Evolutionary conservation across 2,329 filamentous ascomycete genomes (phyloP), one percentile per base, ranked within the genome.

Genomic region (Rutstroemia sp.): DNA sequence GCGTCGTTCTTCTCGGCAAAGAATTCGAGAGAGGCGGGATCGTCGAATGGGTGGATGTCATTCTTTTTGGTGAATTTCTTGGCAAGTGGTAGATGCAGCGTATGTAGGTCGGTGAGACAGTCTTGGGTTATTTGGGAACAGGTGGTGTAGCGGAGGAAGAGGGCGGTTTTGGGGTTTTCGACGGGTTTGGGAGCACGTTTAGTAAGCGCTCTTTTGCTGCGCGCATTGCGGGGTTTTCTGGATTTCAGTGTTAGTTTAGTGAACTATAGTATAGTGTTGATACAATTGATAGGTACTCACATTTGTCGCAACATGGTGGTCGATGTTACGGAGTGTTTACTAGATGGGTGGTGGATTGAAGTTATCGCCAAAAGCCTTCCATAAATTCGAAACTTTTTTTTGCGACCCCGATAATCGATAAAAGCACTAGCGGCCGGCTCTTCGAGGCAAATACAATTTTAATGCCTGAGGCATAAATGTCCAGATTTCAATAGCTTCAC

Each of bases 31-130:
- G 88, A 92, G 27, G 86, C 78, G 61, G 88, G 76, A 71, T 95
- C 91, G 72, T 96, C 92, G 73, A 99, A 99, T 2, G 94, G 94
- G 73, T 94, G 91, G 66, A 96, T 87, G 64, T 84, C 80, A 73
- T 99, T 99, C 78, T 97, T 97, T 81, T 97, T 99, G 73, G 84
- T 89, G 76, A 99, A 96, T 64, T 92, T 91, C 73, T 95, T 87
- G 62, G 86, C 86, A 60, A 92, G 80, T 2, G 92, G 91, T 68
- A 88, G 85, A 66, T 92, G 92, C 68, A 99, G 78, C 49, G 89
- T 82, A 73, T 90, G 83, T 56, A 99, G 81, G 67, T 96, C 94
- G 64, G 84, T 87, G 60, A 96, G 78, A 57, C 90, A 89, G 65
- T 92, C 86, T 73, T 95, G 86, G 57, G 91, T 78, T 49, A 94